phyloP scores from a whole-genome alignment of 176 grass and related monocot genomes.

The Areca catechu region DNA sequence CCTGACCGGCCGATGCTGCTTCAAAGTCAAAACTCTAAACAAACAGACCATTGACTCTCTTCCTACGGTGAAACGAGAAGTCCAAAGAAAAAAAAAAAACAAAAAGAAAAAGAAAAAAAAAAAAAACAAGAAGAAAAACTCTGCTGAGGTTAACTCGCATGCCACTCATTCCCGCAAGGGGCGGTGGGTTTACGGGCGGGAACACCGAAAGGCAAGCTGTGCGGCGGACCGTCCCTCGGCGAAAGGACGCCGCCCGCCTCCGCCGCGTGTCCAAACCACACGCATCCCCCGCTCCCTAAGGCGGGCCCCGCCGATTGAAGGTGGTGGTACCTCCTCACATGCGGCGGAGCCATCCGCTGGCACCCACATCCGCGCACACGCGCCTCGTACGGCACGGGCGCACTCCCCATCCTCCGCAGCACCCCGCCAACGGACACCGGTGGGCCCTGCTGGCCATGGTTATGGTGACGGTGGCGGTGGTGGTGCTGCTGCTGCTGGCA shows the following conservation, averaged over 20 bases:
- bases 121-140: too few relatives aligned
- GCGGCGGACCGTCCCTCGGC: conserved; percentile 3
- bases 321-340: conserved; percentile 8
- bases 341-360: background rate
- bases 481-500: background rate
- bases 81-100: too few relatives aligned
- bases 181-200: background rate
- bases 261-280: background rate
- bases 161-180: too few relatives aligned
- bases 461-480: background rate
- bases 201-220: background rate
- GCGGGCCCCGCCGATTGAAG: background rate
- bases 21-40: too few relatives aligned
- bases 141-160: too few relatives aligned
- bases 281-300: background rate
- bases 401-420: background rate
- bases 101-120: too few relatives aligned
- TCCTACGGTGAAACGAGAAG: too few relatives aligned
- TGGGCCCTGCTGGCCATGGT: background rate
- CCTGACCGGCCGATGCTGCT: too few relatives aligned
- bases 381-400: conserved; percentile 17
- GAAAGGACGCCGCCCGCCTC: background rate
- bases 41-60: too few relatives aligned
- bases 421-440: background rate
- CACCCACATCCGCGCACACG: conserved; percentile 15